These are phyloP conservation scores for Plectosphaerella sp. DNA, from an alignment of 2,329 filamentous ascomycete species.

Conservation along the genomic window DNA sequence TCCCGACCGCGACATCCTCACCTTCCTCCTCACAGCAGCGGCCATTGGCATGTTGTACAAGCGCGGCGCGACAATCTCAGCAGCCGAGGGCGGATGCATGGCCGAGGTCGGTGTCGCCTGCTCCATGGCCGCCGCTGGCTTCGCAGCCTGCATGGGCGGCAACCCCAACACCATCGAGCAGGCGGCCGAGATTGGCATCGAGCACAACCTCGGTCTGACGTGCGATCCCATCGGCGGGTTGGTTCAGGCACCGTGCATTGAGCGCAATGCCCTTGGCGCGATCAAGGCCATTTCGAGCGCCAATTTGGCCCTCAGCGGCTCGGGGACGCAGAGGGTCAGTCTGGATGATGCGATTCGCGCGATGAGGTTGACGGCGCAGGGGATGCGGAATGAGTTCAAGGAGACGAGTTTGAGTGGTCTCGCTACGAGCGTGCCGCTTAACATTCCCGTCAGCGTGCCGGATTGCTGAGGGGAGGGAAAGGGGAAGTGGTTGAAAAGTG, in stretches of 20 bases:
- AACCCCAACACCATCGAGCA: constrained; percentile 45
- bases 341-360: constrained; percentile 46
- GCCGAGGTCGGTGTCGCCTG: constrained; percentile 49
- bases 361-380: constrained; percentile 45
- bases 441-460: constrained; percentile 48
- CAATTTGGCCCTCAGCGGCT: constrained; percentile 42
- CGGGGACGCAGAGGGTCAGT: constrained; percentile 41
- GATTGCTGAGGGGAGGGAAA: constrained; percentile 29
- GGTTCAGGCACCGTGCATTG: constrained; percentile 47
- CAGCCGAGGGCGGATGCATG: constrained; percentile 48
- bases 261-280: constrained; percentile 44
- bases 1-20: constrained; percentile 41
- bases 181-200: constrained; percentile 47
- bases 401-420: constrained; percentile 46
- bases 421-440: constrained; percentile 44
- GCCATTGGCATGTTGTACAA: constrained; percentile 51
- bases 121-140: constrained; percentile 46
- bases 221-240: constrained; percentile 47
- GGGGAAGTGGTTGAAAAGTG: constrained; percentile 4
- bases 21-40: constrained; percentile 43
- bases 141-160: constrained; percentile 48
- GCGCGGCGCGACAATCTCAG: constrained; percentile 46
- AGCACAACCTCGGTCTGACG: constrained; percentile 46
- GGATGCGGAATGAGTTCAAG: constrained; percentile 50
- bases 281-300: constrained; percentile 48